Percentiles rank a stretch among this genome's conserved stretches.
Evolutionary conservation across 2,329 filamentous ascomycete genomes (phyloP).

Genomic region (Corinectria fuckeliana): DNA sequence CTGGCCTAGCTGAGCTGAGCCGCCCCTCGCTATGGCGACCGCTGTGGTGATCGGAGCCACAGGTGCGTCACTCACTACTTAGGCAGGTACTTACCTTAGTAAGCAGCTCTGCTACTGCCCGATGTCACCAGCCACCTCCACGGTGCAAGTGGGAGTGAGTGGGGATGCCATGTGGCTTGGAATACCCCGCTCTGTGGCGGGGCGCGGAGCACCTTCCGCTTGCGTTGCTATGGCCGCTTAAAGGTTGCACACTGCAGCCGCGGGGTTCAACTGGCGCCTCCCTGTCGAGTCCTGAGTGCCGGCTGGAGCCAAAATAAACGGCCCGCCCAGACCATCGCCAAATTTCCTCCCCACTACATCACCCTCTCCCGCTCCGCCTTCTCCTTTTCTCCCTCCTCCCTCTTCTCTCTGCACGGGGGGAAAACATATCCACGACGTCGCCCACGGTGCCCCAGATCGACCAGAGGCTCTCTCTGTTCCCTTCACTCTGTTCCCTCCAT

Average conservation of each 20-base stretch:
- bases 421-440: neutral
- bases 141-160: neutral
- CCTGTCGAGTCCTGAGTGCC: neutral
- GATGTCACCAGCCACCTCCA: constrained; percentile 21
- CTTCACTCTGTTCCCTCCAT: constrained; percentile 1
- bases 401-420: constrained; percentile 11
- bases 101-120: neutral
- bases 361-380: neutral
- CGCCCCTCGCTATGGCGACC: constrained; percentile 8
- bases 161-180: neutral
- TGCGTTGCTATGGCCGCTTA: neutral
- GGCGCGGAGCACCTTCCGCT: constrained; percentile 21
- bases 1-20: constrained; percentile 13
- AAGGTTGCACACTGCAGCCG: neutral
- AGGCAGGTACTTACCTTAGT: neutral
- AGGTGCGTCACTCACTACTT: constrained; percentile 32
- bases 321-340: constrained; percentile 12
- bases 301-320: constrained; percentile 11
- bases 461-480: neutral
- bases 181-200: constrained; percentile 39
- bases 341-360: constrained; percentile 16
- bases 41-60: constrained; percentile 28
- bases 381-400: constrained; percentile 24
- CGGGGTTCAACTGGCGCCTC: constrained; percentile 3
- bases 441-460: neutral